Evolutionary conservation across 2,329 filamentous ascomycete genomes (phyloP), one percentile per base, ranked within the genome.

Genomic region (Sporothrix luriei): DNA sequence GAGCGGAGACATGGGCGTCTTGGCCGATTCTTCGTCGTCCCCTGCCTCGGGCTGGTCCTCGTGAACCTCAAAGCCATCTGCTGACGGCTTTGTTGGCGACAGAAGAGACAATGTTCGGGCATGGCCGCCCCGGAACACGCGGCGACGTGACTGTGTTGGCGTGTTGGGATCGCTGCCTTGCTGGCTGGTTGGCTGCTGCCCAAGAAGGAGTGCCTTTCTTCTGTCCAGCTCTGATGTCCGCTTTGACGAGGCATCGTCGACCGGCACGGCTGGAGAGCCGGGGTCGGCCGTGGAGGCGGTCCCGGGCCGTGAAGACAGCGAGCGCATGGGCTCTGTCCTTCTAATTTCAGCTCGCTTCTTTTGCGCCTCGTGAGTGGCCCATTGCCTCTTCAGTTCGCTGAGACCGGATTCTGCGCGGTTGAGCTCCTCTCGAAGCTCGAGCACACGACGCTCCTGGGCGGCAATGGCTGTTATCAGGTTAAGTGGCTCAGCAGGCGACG

Each of bases 351-450:
- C 87, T 70, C 88, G 86, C 80, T 94, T 94, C 80, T 88, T 92
- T 71, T 87, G 86, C 61, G 88, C 88, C 77, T 97, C 93, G 71
- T 93, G 88, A 16, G 84, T 81, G 1, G 91, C 87, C 90, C 92
- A 98, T 78, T 93, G 90, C 75, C 87, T 90, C 83, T 97, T 98
- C 72, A 99, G 83, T 54, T 83, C 86, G 61, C 83, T 82, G 52
- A 99, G 83, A 61, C 97, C 91, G 14, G 83, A 81, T 78, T 99
- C 94, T 6, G 95, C 94, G 71, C 89, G 90, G 29, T 84, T 82
- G n/a, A 99, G 83, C 79, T 98, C 94, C 78, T 99, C 95, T 71
- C 90, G 91, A 67, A 99, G 83, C 80, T 98, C 95, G 70, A 99
- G 82, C 1, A 99, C 94, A 74, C 88, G 89, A 70, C 95, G 87